Evolutionary conservation across 345 rosid genomes (phyloP), one percentile per base, ranked within the genome.

Genomic region (Euphorbia tirucalli): DNA sequence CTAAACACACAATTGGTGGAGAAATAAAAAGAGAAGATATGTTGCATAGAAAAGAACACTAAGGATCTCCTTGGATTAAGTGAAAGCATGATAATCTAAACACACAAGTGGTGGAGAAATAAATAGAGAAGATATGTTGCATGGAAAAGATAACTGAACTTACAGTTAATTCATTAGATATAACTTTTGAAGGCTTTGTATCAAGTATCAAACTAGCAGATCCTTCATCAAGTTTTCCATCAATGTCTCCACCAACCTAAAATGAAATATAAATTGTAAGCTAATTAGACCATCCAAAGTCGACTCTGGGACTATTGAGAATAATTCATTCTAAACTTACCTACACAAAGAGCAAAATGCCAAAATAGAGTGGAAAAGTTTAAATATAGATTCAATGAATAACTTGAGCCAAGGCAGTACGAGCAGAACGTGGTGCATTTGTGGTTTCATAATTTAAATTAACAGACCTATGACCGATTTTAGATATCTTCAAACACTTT

Each of bases 181-280:
- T 86, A 79, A 95, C 99, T 92, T 90, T 95, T 3, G 99, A 95
- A 69, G 99, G 99, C 82, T 86, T 86, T 65, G 89, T 83, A 85
- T 95, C 99, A 66, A 92, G 89, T 75, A 92, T 87, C 83, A 89
- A 86, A 85, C 88, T 84, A 69, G 96, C 97, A 83, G 97, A 77
- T 72, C 84, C 95, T 84, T 92, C 97, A 80, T 95, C 99, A 71
- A 92, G 82, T 79, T 86, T 90, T 73, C 96, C 96, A 74, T 92
- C 96, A 79, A 84, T 74, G 74, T 87, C 87, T 57, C 78, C 93
- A 76, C 90, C 92, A 63, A 77, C 71, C 99, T 93, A n/a, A 88
- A 66, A 88, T 49, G 58, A 73, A 61, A 79, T 75, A 61, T 49
- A 59, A 59, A 63, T 57, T 65, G 19, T 24, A 2, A 78, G 72